Base-by-base conservation (phyloP, 352 stramenopile genomes). In the Pythium phragmiticola region DNA sequence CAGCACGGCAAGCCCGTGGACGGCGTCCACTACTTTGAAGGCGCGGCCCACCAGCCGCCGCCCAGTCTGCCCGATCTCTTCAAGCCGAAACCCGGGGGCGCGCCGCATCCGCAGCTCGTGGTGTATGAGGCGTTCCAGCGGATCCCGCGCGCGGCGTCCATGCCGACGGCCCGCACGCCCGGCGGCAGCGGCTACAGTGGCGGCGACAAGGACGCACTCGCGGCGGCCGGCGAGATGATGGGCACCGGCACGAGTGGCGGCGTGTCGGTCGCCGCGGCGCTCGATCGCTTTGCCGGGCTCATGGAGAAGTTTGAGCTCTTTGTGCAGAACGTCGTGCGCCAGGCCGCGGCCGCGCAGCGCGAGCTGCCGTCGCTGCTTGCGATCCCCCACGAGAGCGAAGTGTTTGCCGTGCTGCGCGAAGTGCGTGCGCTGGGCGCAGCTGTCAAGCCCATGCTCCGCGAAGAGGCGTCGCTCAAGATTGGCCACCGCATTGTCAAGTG, bases 91-190 rank as follows among this genome's bases (percentile, higher is more conserved):
- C 76, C 89, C 36, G 87, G 86, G 37, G 96, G 97, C 28, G 87
- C 99, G 26, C 81, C 88, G 17, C 78, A 89, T 21, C 86, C 97
- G 48, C 97, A 99, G 67, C 85, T 99, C 36, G 80, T 98, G 6
- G 94, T 99, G 21, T 99, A 99, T 69, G 97, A 99, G 63, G 96
- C 95, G 13, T 99, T 99, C 72, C 94, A 99, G 72, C 87, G 96
- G 54, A 95, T 98, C 39, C 92, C 95, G 26, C 87, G 96, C 36
- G 94, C 94, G 39, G 92, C 89, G 26, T 91, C 85, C 34, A 93
- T 97, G 78, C 83, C 92, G 45, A 79, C 92, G 43, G 84, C 81
- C 46, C 83, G 84, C n/a, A 60, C 65, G 11, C 48, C 66, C 63
- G 59, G 74, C 6, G 75, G 70, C 19, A 78, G 77, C 49, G 42